These are phyloP conservation scores for Paspalum vaginatum DNA, from an alignment of 176 grass and related monocot species.

Conservation along the genomic window DNA sequence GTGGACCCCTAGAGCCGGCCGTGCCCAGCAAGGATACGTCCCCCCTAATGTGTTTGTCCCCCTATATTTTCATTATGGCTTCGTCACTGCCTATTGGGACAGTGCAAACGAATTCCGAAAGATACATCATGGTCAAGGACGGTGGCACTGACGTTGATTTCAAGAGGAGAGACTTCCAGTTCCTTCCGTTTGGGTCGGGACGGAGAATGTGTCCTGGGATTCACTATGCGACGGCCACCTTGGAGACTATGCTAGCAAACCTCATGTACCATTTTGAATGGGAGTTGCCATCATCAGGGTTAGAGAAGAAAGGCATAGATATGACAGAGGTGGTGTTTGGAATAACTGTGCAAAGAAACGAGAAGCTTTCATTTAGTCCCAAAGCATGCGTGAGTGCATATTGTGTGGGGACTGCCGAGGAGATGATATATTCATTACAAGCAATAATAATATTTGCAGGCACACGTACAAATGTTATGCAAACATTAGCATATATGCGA, in stretches of 20 bases:
- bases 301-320: constrained; percentile 26
- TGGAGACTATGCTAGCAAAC: constrained; percentile 37
- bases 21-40: too few relatives aligned
- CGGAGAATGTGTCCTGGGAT: constrained; percentile 45
- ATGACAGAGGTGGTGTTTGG: constrained; percentile 45
- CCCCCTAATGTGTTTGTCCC: too few relatives aligned
- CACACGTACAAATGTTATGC: too few relatives aligned
- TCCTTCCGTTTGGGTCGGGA: constrained; percentile 43
- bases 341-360: not conserved
- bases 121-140: constrained; percentile 19
- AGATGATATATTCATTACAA: too few relatives aligned
- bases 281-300: constrained; percentile 34
- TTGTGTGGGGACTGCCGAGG: too few relatives aligned
- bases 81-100: too few relatives aligned
- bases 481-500: too few relatives aligned
- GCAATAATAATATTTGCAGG: too few relatives aligned
- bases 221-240: constrained; percentile 17
- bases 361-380: not conserved
- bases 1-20: too few relatives aligned
- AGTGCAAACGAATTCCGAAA: constrained; percentile 34
- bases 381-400: not conserved
- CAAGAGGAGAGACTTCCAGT: constrained; percentile 31
- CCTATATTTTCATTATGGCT: too few relatives aligned
- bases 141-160: not conserved
- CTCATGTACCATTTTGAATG: constrained; percentile 48